Base-by-base conservation (phyloP, 2,329 filamentous ascomycete genomes). In the Aspergillus tamarii region DNA sequence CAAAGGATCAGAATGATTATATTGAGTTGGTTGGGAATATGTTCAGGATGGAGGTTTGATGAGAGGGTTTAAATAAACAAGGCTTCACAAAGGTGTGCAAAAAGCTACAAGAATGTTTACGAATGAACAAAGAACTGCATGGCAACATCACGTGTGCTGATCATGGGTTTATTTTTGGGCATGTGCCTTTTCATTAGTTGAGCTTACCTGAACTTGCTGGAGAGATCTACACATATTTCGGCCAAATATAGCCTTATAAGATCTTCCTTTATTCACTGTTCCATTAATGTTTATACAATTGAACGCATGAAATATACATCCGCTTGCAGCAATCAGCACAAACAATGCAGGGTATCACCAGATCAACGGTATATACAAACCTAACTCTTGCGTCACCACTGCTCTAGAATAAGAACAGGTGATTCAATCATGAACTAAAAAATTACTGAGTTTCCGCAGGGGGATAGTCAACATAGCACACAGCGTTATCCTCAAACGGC, bases 401-500 rank as follows among this genome's bases (percentile, higher is more conserved):
- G 21, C 48, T n/a, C n/a, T 2, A 52, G n/a, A 46, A 46, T 9
- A 52, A 26, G 26, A 26, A 34, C 48, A 52, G 7, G 16, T 50
- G 14, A 30, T 50, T 23, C 30, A 36, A 54, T n/a, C 30, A 34
- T 34, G 23, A 36, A 21, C 52, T 32, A 54, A 7, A 12, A 34
- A 4, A 11, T 21, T 39, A 55, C 52, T 55, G 32, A 36, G 32
- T n/a, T 26, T 39, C 52, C n/a, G 65, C 66, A 21, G 67, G 64
- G 23, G 63, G 62, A 53, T 77, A 78, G 62, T 76, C 74, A 7
- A 67, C 70, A 63, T 77, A 77, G 39, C 70, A 70, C 57, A 72
- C 67, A 16, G 62, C 64, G 55, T 74, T 77, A 48, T 76, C 73
- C 63, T 77, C 73, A 59, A 77, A 77, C 0, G 75, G 75, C 9